Evolutionary conservation across 306 rosid genomes (phyloP).

Genomic region (Urtica urens): DNA sequence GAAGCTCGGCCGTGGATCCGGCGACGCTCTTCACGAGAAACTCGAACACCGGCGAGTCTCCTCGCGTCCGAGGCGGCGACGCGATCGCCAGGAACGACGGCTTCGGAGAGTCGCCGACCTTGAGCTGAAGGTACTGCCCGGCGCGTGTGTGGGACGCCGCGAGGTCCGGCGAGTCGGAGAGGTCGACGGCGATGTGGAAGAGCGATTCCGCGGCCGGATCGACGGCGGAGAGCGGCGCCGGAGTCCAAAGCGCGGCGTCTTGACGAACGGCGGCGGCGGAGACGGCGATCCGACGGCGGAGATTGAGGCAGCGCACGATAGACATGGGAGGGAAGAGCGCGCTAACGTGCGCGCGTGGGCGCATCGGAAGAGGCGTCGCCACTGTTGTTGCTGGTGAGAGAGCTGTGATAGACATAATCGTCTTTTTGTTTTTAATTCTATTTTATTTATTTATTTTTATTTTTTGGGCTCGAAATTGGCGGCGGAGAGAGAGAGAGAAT

Average conservation of each 20-base stretch:
- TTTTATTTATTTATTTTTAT: too few relatives aligned
- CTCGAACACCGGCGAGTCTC: constrained; percentile 50
- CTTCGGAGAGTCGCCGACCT: constrained; percentile 39
- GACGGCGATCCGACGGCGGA: constrained; percentile 23
- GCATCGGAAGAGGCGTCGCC: constrained; percentile 15
- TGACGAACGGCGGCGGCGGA: constrained; percentile 64
- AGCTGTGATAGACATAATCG: constrained; percentile 43
- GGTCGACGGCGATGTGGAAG: constrained; percentile 66
- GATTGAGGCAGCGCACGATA: constrained; percentile 56
- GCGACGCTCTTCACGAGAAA: constrained; percentile 73
- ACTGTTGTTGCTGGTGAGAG: constrained; percentile 13
- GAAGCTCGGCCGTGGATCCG: constrained; percentile 77
- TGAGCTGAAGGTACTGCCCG: constrained; percentile 86
- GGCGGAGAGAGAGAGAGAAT: constrained; percentile 3
- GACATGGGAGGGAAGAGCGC: constrained; percentile 54
- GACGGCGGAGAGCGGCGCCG: constrained; percentile 52
- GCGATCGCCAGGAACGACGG: constrained; percentile 88
- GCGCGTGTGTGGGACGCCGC: constrained; percentile 56
- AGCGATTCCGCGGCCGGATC: constrained; percentile 79
- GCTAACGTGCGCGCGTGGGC: constrained; percentile 55
- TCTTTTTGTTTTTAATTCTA: not conserved
- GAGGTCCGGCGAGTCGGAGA: constrained; percentile 73
- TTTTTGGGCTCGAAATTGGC: constrained; percentile 12
- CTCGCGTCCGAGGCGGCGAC: constrained; percentile 61
- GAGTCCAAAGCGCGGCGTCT: constrained; percentile 71